Evolutionary conservation across 2,329 filamentous ascomycete genomes (phyloP), one percentile per base, ranked within the genome.

Genomic region (Cladosporium sp.): DNA sequence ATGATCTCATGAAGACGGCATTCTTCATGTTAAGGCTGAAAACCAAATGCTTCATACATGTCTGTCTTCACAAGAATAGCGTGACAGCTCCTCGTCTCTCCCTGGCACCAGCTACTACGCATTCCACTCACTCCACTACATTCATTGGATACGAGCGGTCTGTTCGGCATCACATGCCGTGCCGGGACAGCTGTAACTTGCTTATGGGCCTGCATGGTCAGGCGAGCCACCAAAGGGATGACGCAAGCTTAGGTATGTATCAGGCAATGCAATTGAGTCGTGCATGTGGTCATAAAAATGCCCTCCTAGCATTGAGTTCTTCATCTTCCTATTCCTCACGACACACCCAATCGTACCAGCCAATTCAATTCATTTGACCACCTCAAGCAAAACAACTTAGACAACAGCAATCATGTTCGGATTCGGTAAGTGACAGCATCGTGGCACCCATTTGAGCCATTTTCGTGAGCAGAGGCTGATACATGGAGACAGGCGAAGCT

Each of bases 401-500:
- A 40, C 43, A 55, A 48, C 52, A 54, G 40, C 53, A 61, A 73
- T 48, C 42, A 75, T 74, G 72, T 74, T 73, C 66, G 69, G 69
- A 56, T 74, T 68, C 66, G 71, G 71, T 73, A 58, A 40, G 63
- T n/a, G 15, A 15, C 15, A 9, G 22, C 22, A 27, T 27, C 9
- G 22, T 27, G 4, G 22, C 22, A 27, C 22, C 9, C 22, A 27
- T 27, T 27, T 27, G 22, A 27, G 22, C 22, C 4, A 11, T n/a
- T 27, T 27, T 4, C 9, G 22, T 27, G 9, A 27, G 5, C 22
- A 27, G 9, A 5, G 22, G 22, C 22, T n/a, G n/a, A n/a, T n/a
- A n/a, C n/a, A n/a, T n/a, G n/a, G n/a, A 9, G 7, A 56, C n/a
- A 81, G 78, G 73, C 59, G 73, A 80, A 54, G 74, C 73, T 55